Percentiles rank a stretch among this genome's conserved stretches.
These are phyloP conservation scores for Gardenia jasminoides DNA, from an alignment of 257 asterid species.

Conservation along the genomic window DNA sequence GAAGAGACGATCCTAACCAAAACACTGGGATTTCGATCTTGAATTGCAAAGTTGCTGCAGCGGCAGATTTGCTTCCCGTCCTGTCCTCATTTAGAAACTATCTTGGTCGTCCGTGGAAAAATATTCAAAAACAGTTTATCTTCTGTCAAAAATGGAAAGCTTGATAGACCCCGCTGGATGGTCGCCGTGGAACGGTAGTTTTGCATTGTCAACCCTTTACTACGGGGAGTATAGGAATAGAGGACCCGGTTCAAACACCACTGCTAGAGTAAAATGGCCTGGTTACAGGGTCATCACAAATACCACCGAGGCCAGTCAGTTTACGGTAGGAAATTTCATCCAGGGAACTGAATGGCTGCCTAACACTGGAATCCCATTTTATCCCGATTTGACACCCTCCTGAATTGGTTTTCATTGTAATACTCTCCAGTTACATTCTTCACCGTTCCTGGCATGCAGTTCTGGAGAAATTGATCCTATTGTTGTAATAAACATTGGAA, in stretches of 20 bases:
- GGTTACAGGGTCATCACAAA: slow-evolving; percentile 64
- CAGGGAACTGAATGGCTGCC: slow-evolving; percentile 73
- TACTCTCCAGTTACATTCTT: neutral
- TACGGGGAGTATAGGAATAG: slow-evolving; percentile 88
- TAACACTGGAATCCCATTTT: slow-evolving; percentile 50
- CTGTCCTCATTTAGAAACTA: slow-evolving; percentile 50
- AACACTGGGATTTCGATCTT: slow-evolving; percentile 91
- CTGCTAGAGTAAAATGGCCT: slow-evolving; percentile 72
- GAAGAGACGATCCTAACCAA: slow-evolving; percentile 91
- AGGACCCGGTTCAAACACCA: slow-evolving; percentile 87
- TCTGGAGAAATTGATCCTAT: neutral
- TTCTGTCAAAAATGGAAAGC: slow-evolving; percentile 46
- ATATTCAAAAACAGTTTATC: slow-evolving; percentile 70
- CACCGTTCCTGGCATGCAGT: neutral
- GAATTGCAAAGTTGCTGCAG: slow-evolving; percentile 72
- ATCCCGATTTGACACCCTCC: slow-evolving; percentile 57
- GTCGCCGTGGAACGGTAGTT: slow-evolving; percentile 68
- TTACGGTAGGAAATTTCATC: slow-evolving; percentile 64
- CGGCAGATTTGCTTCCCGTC: slow-evolving; percentile 76
- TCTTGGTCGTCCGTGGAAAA: slow-evolving; percentile 91
- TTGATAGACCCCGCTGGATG: slow-evolving; percentile 75
- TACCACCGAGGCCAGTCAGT: slow-evolving; percentile 65
- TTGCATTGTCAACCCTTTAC: slow-evolving; percentile 58
- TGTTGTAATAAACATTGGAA: neutral
- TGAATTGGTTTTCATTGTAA: neutral